Base-by-base conservation (phyloP, 164 flowering plant genomes). In the Brasenia schreberi region DNA sequence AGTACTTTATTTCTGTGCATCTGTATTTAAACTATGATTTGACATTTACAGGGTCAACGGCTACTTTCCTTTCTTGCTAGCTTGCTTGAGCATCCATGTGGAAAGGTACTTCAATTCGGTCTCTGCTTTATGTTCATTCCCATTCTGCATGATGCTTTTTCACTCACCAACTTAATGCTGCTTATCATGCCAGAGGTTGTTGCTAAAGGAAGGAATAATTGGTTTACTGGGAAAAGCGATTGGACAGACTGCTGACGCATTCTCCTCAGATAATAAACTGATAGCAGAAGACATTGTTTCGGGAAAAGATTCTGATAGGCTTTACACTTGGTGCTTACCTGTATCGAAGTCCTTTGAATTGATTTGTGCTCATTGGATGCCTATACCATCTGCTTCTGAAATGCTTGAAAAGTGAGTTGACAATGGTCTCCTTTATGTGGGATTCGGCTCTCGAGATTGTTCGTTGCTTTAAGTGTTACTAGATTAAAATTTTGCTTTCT, bases 1-100 rank as follows among this genome's bases (percentile, higher is more conserved):
- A 23, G 27, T 23, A 23, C 27, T 23, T 23, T 23, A 23, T 23
- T 23, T 23, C 27, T 23, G 27, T 23, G 27, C 27, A 23, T 23
- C 27, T 23, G 0, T 23, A 23, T 23, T 23, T 23, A 23, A 23
- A 23, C 27, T 23, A 23, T 23, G 27, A 23, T 23, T 23, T 23
- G 27, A 23, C 27, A 23, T 23, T 0, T 0, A 23, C 82, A 94
- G 99, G 82, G 79, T 56, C 80, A 78, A 69, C 78, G 84, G 70
- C 74, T 80, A 68, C 87, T 94, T 65, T 84, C 84, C 69, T 91
- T 94, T 79, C 71, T 87, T 75, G 82, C 83, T 66, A 75, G 83
- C 69, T 75, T 88, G 61, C 66, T 87, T 85, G 99, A 94, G 79
- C 97, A 94, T 86, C 96, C 96, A 19, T 70, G 64, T 70, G 83